Evolutionary conservation across 75 land plant genomes (phyloP).

Genomic region (Isoetes taiwanensis): DNA sequence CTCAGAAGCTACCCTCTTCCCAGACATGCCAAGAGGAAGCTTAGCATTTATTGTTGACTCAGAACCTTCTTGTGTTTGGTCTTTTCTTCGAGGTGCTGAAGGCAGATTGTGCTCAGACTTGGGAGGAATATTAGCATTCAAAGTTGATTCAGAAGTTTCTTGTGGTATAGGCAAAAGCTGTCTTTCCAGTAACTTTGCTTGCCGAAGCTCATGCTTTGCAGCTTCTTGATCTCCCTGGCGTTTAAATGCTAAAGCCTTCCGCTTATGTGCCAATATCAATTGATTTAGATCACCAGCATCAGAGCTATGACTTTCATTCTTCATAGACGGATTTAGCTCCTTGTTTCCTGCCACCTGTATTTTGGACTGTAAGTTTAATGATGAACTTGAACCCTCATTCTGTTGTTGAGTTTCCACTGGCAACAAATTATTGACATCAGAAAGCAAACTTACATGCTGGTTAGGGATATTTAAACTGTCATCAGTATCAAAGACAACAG

Average conservation of each 20-base stretch:
- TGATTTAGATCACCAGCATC: slow-evolving; percentile 13
- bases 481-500: no score
- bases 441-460: no score
- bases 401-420: no score
- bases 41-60: slow-evolving; percentile 4
- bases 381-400: no score
- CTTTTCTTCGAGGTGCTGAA: slow-evolving; percentile 14
- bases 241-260: slow-evolving; percentile 55
- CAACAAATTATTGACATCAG: no score
- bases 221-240: slow-evolving; percentile 62
- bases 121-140: neutral
- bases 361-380: no score
- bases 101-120: neutral
- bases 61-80: neutral
- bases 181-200: slow-evolving; percentile 67
- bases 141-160: slow-evolving; percentile 10
- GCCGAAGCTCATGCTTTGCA: slow-evolving; percentile 59
- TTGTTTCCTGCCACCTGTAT: no score
- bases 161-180: slow-evolving; percentile 15
- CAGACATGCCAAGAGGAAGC: slow-evolving; percentile 2
- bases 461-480: no score
- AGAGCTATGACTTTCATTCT: no score
- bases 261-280: slow-evolving; percentile 50
- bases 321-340: no score
- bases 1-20: neutral